Evolutionary conservation across 2,329 filamentous ascomycete genomes (phyloP), one percentile per base, ranked within the genome.

Genomic region (Colletotrichum trifolii): DNA sequence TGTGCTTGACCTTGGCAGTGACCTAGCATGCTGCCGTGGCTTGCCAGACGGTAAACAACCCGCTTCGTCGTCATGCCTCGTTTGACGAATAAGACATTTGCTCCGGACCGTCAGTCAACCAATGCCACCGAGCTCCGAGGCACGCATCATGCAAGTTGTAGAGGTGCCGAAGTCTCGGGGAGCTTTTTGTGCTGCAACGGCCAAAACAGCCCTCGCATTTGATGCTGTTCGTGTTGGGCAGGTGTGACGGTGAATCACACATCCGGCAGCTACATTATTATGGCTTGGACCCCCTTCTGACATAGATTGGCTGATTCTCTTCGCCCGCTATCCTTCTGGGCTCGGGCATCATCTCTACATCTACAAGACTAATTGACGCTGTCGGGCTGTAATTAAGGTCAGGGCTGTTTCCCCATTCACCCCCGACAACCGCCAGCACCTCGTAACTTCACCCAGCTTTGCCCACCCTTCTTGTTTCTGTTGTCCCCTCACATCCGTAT

Each of bases 1-100:
- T 25, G 39, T 59, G 58, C 58, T 63, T 42, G 34, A 45, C 52
- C 52, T 56, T 57, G 47, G 53, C 58, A 63, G 49, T 56, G 58
- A 57, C 58, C 47, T 13, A 17, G 36, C 43, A 58, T 53, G 40
- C n/a, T 48, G 47, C 47, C 57, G 39, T 46, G 47, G 47, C 34
- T 38, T 39, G 38, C 52, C 43, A 34, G 11, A 36, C 36, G 52
- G 54, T 52, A 25, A 39, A 52, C 34, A 36, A 45, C 58, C 43
- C 15, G 40, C 38, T 39, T 11, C 46, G 34, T 55, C 63, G 63
- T 66, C 63, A 63, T 63, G 38, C 15, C 36, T 57, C 49, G 13
- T 66, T 54, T 46, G 40, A 53, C 48, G n/a, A 40, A 39, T 54
- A 40, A n/a, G 39, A 39, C 33, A 10, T 3, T n/a, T 52, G 17